phyloP scores from a whole-genome alignment of 2,329 filamentous ascomycete species.

The Scorias spongiosa region DNA sequence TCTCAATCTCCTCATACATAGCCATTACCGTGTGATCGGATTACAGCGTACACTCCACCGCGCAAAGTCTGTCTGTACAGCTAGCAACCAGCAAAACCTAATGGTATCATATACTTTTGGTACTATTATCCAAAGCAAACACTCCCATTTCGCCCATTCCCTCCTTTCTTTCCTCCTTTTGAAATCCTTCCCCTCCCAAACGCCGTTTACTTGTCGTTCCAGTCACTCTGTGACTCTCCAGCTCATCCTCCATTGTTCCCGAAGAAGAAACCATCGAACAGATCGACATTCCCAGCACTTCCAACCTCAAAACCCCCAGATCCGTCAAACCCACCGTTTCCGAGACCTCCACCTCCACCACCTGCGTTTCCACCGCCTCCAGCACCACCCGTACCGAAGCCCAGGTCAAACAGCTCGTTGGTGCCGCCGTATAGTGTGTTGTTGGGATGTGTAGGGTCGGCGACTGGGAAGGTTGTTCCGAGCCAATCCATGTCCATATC shows the following conservation, averaged over 20 bases:
- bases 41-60: too few relatives aligned
- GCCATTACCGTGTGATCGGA: too few relatives aligned
- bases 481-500: constrained; percentile 38
- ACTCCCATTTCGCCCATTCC: too few relatives aligned
- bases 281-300: constrained; percentile 26
- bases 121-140: too few relatives aligned
- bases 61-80: too few relatives aligned
- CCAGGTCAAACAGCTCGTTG: constrained; percentile 47
- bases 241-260: constrained; percentile 26
- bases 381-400: constrained; percentile 26
- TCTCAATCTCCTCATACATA: too few relatives aligned
- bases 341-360: constrained; percentile 3
- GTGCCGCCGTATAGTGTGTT: constrained; percentile 10
- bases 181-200: too few relatives aligned
- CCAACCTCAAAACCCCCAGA: constrained; percentile 10
- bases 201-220: too few relatives aligned
- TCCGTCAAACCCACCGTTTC: constrained; percentile 26
- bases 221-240: too few relatives aligned
- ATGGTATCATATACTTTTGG: too few relatives aligned
- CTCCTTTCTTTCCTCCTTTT: too few relatives aligned
- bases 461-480: constrained; percentile 29
- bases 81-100: too few relatives aligned
- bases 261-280: constrained; percentile 61
- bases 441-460: constrained; percentile 24
- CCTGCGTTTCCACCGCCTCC: constrained; percentile 42